Evolutionary conservation across 768 basidiomycete genomes (phyloP).

Genomic region (Mycena polygramma): DNA sequence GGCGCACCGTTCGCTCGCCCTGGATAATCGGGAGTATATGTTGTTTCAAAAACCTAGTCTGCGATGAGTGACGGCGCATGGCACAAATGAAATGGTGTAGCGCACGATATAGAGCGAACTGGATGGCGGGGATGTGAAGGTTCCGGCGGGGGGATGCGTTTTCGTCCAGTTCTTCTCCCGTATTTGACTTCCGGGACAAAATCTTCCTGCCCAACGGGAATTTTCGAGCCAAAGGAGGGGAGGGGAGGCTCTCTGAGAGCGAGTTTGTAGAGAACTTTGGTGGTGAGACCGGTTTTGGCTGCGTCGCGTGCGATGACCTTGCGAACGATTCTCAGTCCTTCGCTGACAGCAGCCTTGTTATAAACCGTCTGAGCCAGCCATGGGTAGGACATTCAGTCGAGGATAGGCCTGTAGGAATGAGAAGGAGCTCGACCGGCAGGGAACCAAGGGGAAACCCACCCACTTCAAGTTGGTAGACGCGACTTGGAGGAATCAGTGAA

Average conservation of each 20-base stretch:
- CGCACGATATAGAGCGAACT: constrained; percentile 36
- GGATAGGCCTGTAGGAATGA: background rate
- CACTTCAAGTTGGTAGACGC: background rate
- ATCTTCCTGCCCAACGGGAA: background rate
- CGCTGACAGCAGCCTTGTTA: constrained; percentile 29
- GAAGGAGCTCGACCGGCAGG: background rate
- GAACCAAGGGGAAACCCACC: background rate
- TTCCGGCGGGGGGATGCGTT: constrained; percentile 22
- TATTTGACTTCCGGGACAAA: background rate
- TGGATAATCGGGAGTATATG: constrained; percentile 28
- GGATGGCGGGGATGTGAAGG: constrained; percentile 34
- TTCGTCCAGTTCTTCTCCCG: constrained; percentile 17
- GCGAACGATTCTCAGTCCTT: constrained; percentile 35
- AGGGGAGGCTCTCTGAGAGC: constrained; percentile 23
- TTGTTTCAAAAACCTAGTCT: constrained; percentile 34
- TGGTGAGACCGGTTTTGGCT: constrained; percentile 13
- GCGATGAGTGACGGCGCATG: background rate
- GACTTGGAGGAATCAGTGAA: background rate
- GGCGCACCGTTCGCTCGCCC: constrained; percentile 23
- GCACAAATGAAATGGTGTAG: background rate
- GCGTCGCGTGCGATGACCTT: constrained; percentile 35
- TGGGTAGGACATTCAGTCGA: constrained; percentile 20
- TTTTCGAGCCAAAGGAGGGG: constrained; percentile 3
- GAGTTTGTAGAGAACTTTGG: constrained; percentile 27
- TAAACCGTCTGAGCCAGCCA: constrained; percentile 28